phyloP scores from a whole-genome alignment of 139 green algal species.

The Chlorella ohadii region DNA sequence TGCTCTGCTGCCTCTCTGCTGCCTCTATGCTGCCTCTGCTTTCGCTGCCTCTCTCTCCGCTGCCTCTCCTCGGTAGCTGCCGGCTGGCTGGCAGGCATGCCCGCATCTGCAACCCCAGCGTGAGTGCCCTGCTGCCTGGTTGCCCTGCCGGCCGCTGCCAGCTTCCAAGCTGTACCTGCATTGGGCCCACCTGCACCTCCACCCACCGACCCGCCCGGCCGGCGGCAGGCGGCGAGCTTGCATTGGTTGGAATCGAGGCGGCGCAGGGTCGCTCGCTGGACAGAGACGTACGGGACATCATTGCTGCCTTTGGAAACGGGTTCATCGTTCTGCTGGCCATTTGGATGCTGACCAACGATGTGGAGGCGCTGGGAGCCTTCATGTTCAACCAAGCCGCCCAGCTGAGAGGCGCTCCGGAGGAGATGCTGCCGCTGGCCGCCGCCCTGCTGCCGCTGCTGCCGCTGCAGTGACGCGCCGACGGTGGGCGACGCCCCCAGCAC shows the following conservation, averaged over 20 bases:
- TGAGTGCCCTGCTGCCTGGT: neutral
- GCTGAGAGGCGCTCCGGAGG: too few species aligned
- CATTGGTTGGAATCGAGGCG: neutral
- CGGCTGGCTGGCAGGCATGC: neutral
- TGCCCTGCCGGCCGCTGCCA: too few species aligned
- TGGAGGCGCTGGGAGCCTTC: neutral
- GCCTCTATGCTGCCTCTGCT: neutral
- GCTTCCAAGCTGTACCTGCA: too few species aligned
- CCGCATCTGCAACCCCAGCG: neutral
- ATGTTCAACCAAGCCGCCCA: neutral
- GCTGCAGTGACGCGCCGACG: too few species aligned
- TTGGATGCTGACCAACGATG: conserved; percentile 9
- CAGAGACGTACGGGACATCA: neutral
- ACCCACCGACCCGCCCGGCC: neutral
- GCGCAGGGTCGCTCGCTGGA: neutral
- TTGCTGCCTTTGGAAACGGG: neutral
- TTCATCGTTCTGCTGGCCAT: conserved; percentile 1
- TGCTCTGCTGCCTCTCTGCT: neutral
- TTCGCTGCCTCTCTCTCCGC: neutral
- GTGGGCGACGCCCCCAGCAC: too few species aligned
- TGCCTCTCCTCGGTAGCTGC: neutral
- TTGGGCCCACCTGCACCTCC: neutral
- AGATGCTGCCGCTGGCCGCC: too few species aligned
- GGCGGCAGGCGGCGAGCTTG: neutral
- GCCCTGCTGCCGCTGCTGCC: too few species aligned